Base-by-base conservation (phyloP, 768 basidiomycete species). In the Russula olivacea region DNA sequence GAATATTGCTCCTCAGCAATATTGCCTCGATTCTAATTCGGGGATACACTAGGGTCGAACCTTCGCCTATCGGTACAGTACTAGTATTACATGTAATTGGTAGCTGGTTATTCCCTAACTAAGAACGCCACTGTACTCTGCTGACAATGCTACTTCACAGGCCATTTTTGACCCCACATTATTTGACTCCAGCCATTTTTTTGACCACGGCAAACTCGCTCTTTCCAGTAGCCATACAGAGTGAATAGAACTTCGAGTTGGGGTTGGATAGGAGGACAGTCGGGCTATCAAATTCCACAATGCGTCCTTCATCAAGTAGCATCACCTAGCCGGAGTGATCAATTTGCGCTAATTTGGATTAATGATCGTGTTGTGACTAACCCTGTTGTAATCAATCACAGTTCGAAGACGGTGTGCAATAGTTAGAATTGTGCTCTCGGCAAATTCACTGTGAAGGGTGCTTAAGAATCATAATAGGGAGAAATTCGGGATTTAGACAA, bases 301-400 rank as follows among this genome's bases (percentile, higher is more conserved):
- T 89, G 2, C 80, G 80, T 4, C 92, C 91, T 71, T 89, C 79
- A 52, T 92, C 90, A 28, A 93, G 78, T 7, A 91, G 75, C 82
- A 90, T 83, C 48, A 91, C 83, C 89, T 90, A 49, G 28, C 38
- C 23, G 11, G 12, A 51, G 36, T n/a, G 40, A 57, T 55, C 41
- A 28, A 23, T 21, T 69, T 21, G 48, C 34, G 51, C n/a, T 19
- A 48, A 55, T 25, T 25, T 28, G 2, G 21, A 23, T 55, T 52
- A 9, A n/a, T 34, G 19, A 14, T 38, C 43, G 38, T 43, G 32
- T 55, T 19, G 6, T 1, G 17, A 76, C 86, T 62, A 74, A 87
- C 88, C 67, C 86, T 81, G 72, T 93, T 87, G 67, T 92, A 93
- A 69, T 93, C 90, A 60, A 93, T 91, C 54, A 89, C 86, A 3